Evolutionary conservation across 2,329 filamentous ascomycete genomes (phyloP), one percentile per base, ranked within the genome.

Genomic region (Penicillium sp.): DNA sequence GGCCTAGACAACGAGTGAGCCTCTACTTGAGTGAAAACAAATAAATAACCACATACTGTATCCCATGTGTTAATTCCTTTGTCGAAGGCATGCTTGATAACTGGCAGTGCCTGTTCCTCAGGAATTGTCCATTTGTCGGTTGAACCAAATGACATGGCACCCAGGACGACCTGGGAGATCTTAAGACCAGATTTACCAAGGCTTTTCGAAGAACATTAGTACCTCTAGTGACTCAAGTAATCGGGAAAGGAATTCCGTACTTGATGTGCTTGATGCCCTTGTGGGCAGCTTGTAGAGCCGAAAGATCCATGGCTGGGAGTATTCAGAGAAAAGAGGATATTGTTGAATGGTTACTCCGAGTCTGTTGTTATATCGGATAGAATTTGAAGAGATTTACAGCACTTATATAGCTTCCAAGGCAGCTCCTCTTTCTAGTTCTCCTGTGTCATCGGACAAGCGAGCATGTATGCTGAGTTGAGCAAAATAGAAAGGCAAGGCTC

Each of bases 61-160:
- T 71, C 68, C 53, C 55, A 62, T 34, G 60, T 59, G 41, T 62
- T 63, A 18, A 63, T 45, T 1, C 67, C 67, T 45, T 41, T 48
- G 6, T 46, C 46, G 51, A 63, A 67, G 34, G 54, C 56, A 27
- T 62, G 48, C 27, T 66, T 55, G 0, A 65, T 55, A 1, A 67
- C 37, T 2, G 64, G 62, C 5, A 66, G 55, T 8, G 64, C 62
- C 15, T 64, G 51, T 13, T 59, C 58, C 39, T 64, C 60, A 3
- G 48, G 46, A 10, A 62, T 48, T 1, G 51, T 33, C 64, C 62
- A 67, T 8, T 46, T 15, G 15, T 47, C 17, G 23, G n/a, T 10
- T 59, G 21, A 17, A 21, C 29, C 36, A 15, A 23, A 39, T 13
- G 36, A 23, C 36, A 24, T 45, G 13, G 21, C 27, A 34, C 24